Percentiles rank a stretch among this genome's conserved stretches.
Conservation (phyloP, 169 alveolate genomes). For the Miamiensis avidus region DNA sequence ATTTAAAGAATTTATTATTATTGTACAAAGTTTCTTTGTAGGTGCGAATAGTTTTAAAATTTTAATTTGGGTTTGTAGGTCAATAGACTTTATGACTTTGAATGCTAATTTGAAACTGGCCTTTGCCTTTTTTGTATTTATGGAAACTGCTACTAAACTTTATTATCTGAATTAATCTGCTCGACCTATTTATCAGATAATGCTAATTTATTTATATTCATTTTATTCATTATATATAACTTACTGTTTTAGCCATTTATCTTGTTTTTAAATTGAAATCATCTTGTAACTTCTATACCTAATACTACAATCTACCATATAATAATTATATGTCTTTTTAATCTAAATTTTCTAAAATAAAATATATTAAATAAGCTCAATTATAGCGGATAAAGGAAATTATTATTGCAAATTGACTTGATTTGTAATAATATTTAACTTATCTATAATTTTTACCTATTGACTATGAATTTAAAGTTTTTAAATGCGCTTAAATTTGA, state of each 20-base stretch:
- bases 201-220: neutral
- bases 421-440: neutral
- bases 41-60: neutral
- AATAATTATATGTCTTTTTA: slow-evolving; percentile 10
- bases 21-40: too few species aligned
- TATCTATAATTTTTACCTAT: neutral
- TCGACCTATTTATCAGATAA: neutral
- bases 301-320: slow-evolving; percentile 16
- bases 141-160: neutral
- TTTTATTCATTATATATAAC: too few species aligned
- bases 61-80: neutral
- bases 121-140: neutral
- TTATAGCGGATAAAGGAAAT: too few species aligned
- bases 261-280: slow-evolving; percentile 2
- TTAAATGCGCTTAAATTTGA: neutral
- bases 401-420: too few species aligned
- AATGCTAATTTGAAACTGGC: slow-evolving; percentile 1
- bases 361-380: too few species aligned
- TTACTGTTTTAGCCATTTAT: slow-evolving; percentile 3
- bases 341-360: neutral
- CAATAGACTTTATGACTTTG: neutral
- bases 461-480: neutral
- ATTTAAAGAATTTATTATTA: too few species aligned
- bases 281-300: neutral
- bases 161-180: neutral